Conservation (phyloP, 768 basidiomycete genomes). For the Phaffia australis region DNA sequence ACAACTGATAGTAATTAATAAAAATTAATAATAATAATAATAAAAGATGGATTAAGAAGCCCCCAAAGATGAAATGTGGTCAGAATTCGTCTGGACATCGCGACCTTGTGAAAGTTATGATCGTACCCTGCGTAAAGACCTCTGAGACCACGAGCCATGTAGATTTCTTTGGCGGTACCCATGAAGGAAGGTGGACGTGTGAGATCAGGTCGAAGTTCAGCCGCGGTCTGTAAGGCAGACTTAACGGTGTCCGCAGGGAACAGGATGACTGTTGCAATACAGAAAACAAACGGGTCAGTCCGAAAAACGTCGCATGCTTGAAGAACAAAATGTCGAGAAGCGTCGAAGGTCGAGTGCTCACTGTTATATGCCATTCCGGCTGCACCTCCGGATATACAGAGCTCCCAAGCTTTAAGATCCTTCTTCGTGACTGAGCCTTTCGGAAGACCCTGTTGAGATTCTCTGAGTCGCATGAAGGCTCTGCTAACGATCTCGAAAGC, state of each 20-base stretch:
- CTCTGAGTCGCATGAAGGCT: conserved; percentile 43
- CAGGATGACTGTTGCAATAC: conserved; percentile 47
- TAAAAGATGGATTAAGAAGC: neutral
- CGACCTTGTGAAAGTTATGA: neutral
- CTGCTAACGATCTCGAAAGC: conserved; percentile 68
- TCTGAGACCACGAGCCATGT: conserved; percentile 57
- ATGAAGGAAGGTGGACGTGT: conserved; percentile 35
- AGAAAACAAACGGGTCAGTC: neutral
- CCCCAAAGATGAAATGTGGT: neutral
- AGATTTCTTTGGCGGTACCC: conserved; percentile 60
- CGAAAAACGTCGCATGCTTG: neutral
- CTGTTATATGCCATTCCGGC: conserved; percentile 26
- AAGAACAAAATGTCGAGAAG: neutral
- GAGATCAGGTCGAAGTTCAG: conserved; percentile 26
- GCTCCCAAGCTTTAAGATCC: conserved; percentile 23
- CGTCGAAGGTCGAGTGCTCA: neutral
- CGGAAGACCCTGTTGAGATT: conserved; percentile 5
- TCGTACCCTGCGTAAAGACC: conserved; percentile 80
- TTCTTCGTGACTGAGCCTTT: conserved; percentile 4
- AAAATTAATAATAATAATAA: conserved; percentile 2
- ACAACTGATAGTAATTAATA: neutral
- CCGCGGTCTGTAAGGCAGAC: conserved; percentile 73
- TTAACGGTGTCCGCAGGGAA: conserved; percentile 95
- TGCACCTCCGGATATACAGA: conserved; percentile 19
- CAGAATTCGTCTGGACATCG: neutral